Evolutionary conservation across 2,329 filamentous ascomycete genomes (phyloP), one percentile per base, ranked within the genome.

Genomic region (Spiromastix sp.): DNA sequence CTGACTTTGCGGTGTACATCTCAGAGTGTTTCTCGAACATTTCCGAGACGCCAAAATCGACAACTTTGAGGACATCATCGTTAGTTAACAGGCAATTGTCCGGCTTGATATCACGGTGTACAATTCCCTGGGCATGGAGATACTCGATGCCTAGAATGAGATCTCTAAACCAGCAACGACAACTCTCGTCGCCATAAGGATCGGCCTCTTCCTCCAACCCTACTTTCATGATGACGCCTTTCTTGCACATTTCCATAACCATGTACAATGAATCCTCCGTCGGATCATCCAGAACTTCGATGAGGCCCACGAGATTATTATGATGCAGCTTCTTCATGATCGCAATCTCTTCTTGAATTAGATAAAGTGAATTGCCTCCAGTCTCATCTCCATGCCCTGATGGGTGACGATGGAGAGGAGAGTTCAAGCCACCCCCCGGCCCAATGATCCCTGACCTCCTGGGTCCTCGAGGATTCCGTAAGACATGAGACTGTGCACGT

Each of bases 261-360:
- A 98, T 96, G 63, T 95, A 98, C 9, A 98, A 64, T 3, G 87
- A 94, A 58, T 98, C 91, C 54, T 95, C 86, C 31, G 89, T 80
- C 0, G 91, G 89, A 53, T 96, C 91, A 55, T 96, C 91, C 34
- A 98, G 67, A 3, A 98, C 91, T 60, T 98, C 91, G 45, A 93
- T 85, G 33, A 98, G 66, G 30, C 82, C 79, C 10, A 96, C 89
- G n/a, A 98, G 67, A 52, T 96, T 98, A 18, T 79, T 81, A 53
- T 98, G 91, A 52, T 95, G 79, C 30, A 96, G 71, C 63, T 96
- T 96, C 68, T 96, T 98, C 87, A 98, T 96, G 54, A 96, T 93
- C 39, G 91, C 91, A 50, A 96, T 91, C 60, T 98, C 91, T 57
- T 94, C 84, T 42, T 86, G 82, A 57, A 98, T 96, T 40, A 96